Conservation (phyloP, 1,284 basidiomycete genomes). For the Cutaneotrichosporon sp. region DNA sequence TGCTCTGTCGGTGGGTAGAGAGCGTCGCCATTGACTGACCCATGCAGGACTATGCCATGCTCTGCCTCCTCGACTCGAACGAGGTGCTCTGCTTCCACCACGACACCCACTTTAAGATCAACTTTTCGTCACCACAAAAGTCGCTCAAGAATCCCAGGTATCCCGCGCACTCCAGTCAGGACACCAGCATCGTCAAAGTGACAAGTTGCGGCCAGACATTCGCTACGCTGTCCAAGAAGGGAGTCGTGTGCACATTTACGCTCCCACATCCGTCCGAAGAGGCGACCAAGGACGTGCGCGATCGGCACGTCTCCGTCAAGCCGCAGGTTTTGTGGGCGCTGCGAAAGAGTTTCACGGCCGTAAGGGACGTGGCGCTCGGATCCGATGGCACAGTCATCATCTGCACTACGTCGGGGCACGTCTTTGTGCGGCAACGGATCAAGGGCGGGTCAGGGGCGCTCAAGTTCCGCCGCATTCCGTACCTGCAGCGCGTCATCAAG, state of each 20-base stretch:
- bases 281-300: conserved; percentile 37
- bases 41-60: conserved; percentile 67
- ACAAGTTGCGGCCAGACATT: conserved; percentile 75
- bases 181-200: conserved; percentile 72
- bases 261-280: conserved; percentile 51
- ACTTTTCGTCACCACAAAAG: conserved; percentile 21
- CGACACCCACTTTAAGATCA: conserved; percentile 68
- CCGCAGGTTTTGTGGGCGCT: conserved; percentile 90
- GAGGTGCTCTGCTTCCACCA: conserved; percentile 83
- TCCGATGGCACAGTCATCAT: conserved; percentile 83
- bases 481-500: conserved; percentile 73
- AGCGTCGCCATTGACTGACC: conserved; percentile 4
- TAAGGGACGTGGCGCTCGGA: conserved; percentile 83
- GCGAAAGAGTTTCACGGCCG: conserved; percentile 77
- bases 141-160: conserved; percentile 17
- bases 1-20: conserved; percentile 59
- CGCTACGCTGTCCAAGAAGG: conserved; percentile 76
- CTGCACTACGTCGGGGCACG: conserved; percentile 90
- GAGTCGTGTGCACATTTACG: conserved; percentile 86
- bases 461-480: conserved; percentile 77
- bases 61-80: conserved; percentile 63
- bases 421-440: conserved; percentile 70
- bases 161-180: conserved; percentile 56
- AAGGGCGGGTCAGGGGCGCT: conserved; percentile 56
- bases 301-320: conserved; percentile 55